A percentile compares a stretch with the other conserved stretches of the same genome.
Evolutionary conservation across 805 yeast genomes (phyloP).

Genomic region (Kluyveromyces starmeri): DNA sequence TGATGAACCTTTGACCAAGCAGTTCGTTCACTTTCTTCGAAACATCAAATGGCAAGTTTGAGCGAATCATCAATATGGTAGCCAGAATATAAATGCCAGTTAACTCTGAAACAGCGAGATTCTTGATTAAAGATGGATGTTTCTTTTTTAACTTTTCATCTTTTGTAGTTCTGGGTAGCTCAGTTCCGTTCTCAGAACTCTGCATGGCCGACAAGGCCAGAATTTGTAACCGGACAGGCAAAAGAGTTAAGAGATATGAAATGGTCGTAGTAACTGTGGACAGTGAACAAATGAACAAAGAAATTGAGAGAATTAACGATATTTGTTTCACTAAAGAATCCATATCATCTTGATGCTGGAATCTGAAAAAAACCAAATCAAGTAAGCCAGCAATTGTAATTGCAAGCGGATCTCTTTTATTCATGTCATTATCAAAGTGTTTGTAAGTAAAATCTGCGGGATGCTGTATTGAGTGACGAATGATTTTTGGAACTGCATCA

Average conservation of each 20-base stretch:
- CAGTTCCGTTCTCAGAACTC: conserved; percentile 8
- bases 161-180: conserved; percentile 16
- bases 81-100: conserved; percentile 34
- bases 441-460: conserved; percentile 17
- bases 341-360: conserved; percentile 29
- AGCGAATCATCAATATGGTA: conserved; percentile 32
- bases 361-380: conserved; percentile 25
- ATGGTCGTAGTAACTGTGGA: conserved; percentile 57
- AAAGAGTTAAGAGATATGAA: conserved; percentile 38
- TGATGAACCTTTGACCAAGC: conserved; percentile 25
- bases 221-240: conserved; percentile 30
- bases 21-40: conserved; percentile 27
- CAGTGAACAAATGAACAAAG: conserved; percentile 52
- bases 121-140: conserved; percentile 33
- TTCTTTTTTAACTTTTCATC: conserved; percentile 8
- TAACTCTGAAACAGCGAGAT: conserved; percentile 31
- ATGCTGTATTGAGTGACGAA: conserved; percentile 11
- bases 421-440: conserved; percentile 11
- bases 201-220: conserved; percentile 23
- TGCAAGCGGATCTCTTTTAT: conserved; percentile 31
- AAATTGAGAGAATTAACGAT: conserved; percentile 45
- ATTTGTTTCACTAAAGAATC: conserved; percentile 31
- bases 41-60: conserved; percentile 30
- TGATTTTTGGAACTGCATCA: conserved; percentile 21
- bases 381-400: conserved; percentile 30